Evolutionary conservation across 2,329 filamentous ascomycete genomes (phyloP).

Genomic region (Talaromyces albobiverticillius): DNA sequence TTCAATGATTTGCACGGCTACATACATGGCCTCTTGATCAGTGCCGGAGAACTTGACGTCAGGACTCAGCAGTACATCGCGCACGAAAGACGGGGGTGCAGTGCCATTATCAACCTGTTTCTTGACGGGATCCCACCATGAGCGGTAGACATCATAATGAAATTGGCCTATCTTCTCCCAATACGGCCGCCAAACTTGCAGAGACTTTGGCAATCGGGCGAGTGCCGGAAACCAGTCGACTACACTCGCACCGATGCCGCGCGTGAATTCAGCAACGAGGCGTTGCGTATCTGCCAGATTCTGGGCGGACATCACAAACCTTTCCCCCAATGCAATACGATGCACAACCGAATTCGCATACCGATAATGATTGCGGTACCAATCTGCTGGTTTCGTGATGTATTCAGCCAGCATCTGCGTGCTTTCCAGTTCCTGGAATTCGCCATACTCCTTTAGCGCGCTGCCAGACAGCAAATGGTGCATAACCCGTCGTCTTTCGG

Average conservation of each 20-base stretch:
- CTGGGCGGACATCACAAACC: slow-evolving; percentile 26
- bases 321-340: slow-evolving; percentile 34
- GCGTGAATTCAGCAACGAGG: slow-evolving; percentile 34
- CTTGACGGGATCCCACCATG: slow-evolving; percentile 34
- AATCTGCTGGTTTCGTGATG: slow-evolving; percentile 29
- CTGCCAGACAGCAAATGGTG: slow-evolving; percentile 38
- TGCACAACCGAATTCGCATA: slow-evolving; percentile 40
- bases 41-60: slow-evolving; percentile 28
- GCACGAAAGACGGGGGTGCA: slow-evolving; percentile 34
- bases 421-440: slow-evolving; percentile 37
- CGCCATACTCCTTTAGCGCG: slow-evolving; percentile 30
- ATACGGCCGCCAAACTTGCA: slow-evolving; percentile 24
- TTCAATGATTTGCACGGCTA: slow-evolving; percentile 39
- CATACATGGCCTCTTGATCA: slow-evolving; percentile 41
- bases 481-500: slow-evolving; percentile 38
- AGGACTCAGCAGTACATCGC: slow-evolving; percentile 30
- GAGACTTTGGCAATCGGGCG: slow-evolving; percentile 17
- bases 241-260: slow-evolving; percentile 32
- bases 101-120: slow-evolving; percentile 24
- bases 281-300: slow-evolving; percentile 39
- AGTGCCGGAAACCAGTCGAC: slow-evolving; percentile 41
- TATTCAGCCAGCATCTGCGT: slow-evolving; percentile 36
- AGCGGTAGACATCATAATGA: slow-evolving; percentile 32
- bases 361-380: slow-evolving; percentile 42
- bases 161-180: slow-evolving; percentile 34